Conservation (phyloP, 305 asterid genomes). For the Solanum hybrid region DNA sequence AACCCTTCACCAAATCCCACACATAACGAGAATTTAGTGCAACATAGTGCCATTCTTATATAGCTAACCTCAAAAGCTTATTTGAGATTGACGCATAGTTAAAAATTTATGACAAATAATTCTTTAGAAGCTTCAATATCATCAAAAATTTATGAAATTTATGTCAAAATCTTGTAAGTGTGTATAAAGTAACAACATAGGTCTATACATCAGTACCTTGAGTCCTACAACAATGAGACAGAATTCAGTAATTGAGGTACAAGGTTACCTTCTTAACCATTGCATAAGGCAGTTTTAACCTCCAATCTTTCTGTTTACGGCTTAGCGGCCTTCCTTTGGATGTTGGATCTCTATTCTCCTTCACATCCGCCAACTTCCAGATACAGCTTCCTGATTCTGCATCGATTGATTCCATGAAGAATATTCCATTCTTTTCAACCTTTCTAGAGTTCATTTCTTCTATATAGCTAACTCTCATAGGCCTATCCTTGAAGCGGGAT, state of each 20-base stretch:
- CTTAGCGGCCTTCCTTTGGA: constrained; percentile 77
- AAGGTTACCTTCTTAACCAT: constrained; percentile 39
- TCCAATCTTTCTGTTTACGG: constrained; percentile 73
- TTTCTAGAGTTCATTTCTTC: constrained; percentile 28
- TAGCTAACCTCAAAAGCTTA: neutral
- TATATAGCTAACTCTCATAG: constrained; percentile 51
- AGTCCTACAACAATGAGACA: neutral
- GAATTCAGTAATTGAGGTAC: constrained; percentile 18
- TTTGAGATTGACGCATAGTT: neutral
- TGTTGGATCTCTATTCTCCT: constrained; percentile 74
- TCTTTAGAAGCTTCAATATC: neutral
- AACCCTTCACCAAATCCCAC: neutral
- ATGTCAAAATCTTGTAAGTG: neutral
- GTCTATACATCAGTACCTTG: neutral
- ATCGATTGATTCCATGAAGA: constrained; percentile 54
- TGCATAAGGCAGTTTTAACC: constrained; percentile 41
- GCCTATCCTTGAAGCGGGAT: constrained; percentile 61
- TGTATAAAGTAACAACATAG: neutral
- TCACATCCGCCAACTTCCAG: constrained; percentile 88
- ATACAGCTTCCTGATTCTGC: constrained; percentile 46
- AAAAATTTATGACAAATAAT: neutral
- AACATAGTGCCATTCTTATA: neutral
- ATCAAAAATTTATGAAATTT: neutral
- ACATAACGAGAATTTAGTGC: neutral
- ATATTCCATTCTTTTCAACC: constrained; percentile 44